Evolutionary conservation across 805 yeast species (phyloP).

Genomic region (Wickerhamiella hasegawae): DNA sequence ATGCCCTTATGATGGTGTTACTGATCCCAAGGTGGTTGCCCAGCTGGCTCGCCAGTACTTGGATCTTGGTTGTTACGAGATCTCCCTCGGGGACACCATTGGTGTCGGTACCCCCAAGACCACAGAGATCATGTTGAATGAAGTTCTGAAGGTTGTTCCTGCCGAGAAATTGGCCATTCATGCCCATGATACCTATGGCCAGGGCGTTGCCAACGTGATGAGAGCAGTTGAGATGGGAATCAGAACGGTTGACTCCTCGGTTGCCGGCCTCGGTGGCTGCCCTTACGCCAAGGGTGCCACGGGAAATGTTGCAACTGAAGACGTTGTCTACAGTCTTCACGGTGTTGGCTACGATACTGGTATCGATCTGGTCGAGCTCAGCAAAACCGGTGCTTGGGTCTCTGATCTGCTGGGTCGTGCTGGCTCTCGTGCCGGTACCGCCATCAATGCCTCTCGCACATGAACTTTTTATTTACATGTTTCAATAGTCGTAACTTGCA

Average conservation of each 20-base stretch:
- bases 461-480: no score
- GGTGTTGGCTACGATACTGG: slow-evolving; percentile 20
- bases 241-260: slow-evolving; percentile 18
- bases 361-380: slow-evolving; percentile 14
- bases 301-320: slow-evolving; percentile 22
- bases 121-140: slow-evolving; percentile 15
- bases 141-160: slow-evolving; percentile 14
- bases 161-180: slow-evolving; percentile 17
- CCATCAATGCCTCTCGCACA: slow-evolving; percentile 13
- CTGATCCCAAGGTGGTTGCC: slow-evolving; percentile 18
- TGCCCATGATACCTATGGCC: slow-evolving; percentile 23
- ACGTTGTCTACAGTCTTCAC: slow-evolving; percentile 18
- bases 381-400: slow-evolving; percentile 18
- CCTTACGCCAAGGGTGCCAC: slow-evolving; percentile 23
- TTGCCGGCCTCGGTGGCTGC: slow-evolving; percentile 23
- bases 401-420: slow-evolving; percentile 11
- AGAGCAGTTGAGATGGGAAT: slow-evolving; percentile 20
- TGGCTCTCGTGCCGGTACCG: slow-evolving; percentile 19
- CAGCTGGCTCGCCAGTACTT: slow-evolving; percentile 14
- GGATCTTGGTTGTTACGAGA: slow-evolving; percentile 21
- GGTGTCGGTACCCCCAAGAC: slow-evolving; percentile 21
- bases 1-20: slow-evolving; percentile 21
- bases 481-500: no score
- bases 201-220: slow-evolving; percentile 20
- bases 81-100: slow-evolving; percentile 21